Evolutionary conservation across 2,329 filamentous ascomycete species (phyloP), one percentile per base, ranked within the genome.

Genomic region (Bipolaris sorokiniana): DNA sequence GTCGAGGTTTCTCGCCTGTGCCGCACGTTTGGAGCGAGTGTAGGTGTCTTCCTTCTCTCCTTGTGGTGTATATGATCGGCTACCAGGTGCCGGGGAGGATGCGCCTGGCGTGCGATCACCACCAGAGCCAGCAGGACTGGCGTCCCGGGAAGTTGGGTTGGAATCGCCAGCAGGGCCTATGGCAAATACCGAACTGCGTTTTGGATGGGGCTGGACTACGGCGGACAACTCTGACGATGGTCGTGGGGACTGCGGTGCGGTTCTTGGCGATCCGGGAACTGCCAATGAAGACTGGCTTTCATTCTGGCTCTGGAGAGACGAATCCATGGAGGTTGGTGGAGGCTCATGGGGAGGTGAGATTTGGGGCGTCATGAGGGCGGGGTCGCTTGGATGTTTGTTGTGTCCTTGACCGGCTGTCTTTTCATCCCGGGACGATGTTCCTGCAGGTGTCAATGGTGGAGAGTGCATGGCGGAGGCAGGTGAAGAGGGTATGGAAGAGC

Each of bases 11-110:
- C 84, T 86, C 23, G 83, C 80, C 64, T 89, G 91, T 1, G 89
- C 88, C 2, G 87, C 86, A 49, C 92, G 88, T 67, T 89, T 92
- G 66, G 86, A 88, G 60, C 91, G 90, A n/a, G 91, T 88, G 70
- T 96, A 96, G 1, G 92, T 92, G 67, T 97, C 92, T 71, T 96
- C 90, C 48, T 81, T 83, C 57, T 96, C 92, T 23, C 90, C 91
- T 16, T 86, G 84, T 3, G 92, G 92, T 2, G 91, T 93, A 62
- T 91, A 89, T 0, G 91, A 89, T 58, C 90, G 86, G 23, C 88
- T 87, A 15, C 54, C 59, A 65, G 89, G 91, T 6, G 88, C 86
- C 18, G 85, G 76, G 66, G 77, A 84, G n/a, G 78, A 75, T 9
- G 82, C 80, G 22, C 81, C 82, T 51, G 79, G 79, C 61, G 79